Conservation (phyloP, 148 eudicot genomes). For the Arctostaphylos glauca region DNA sequence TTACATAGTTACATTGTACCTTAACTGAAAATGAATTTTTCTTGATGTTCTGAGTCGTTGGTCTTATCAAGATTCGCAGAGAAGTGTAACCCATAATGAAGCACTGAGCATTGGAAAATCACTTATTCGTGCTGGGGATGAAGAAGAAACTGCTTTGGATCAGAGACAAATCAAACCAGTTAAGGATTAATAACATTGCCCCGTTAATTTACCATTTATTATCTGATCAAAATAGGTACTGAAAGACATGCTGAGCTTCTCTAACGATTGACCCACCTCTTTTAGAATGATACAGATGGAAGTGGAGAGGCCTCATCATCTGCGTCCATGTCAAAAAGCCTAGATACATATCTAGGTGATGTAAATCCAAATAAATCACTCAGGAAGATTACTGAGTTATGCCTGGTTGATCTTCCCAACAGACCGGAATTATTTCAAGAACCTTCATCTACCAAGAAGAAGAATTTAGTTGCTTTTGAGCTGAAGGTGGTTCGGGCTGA, state of each 20-base stretch:
- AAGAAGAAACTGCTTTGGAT: slow-evolving; percentile 14
- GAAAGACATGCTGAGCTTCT: not conserved
- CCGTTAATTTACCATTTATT: not conserved
- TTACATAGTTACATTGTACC: slow-evolving; percentile 24
- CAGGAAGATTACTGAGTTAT: slow-evolving; percentile 6
- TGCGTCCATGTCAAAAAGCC: slow-evolving; percentile 7
- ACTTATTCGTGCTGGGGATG: slow-evolving; percentile 15
- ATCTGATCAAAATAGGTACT: not conserved
- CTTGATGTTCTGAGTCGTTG: slow-evolving; percentile 32
- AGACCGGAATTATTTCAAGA: slow-evolving; percentile 15
- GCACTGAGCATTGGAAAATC: slow-evolving; percentile 18
- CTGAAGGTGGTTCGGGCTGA: slow-evolving; percentile 24
- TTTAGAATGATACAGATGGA: slow-evolving; percentile 41
- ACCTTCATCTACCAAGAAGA: slow-evolving; percentile 28
- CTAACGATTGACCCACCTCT: slow-evolving; percentile 30
- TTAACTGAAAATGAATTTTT: slow-evolving; percentile 21
- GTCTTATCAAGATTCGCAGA: slow-evolving; percentile 42
- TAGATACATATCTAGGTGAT: slow-evolving; percentile 18
- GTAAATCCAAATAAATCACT: slow-evolving; percentile 2
- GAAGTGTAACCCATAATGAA: slow-evolving; percentile 19
- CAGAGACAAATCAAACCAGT: slow-evolving; percentile 28
- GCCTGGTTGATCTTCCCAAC: not conserved
- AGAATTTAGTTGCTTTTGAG: slow-evolving; percentile 17
- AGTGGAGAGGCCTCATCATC: slow-evolving; percentile 24
- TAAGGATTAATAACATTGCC: slow-evolving; percentile 28